These are phyloP conservation scores for Asclepias syriaca DNA, from an alignment of 257 asterid genomes.

Conservation along the genomic window DNA sequence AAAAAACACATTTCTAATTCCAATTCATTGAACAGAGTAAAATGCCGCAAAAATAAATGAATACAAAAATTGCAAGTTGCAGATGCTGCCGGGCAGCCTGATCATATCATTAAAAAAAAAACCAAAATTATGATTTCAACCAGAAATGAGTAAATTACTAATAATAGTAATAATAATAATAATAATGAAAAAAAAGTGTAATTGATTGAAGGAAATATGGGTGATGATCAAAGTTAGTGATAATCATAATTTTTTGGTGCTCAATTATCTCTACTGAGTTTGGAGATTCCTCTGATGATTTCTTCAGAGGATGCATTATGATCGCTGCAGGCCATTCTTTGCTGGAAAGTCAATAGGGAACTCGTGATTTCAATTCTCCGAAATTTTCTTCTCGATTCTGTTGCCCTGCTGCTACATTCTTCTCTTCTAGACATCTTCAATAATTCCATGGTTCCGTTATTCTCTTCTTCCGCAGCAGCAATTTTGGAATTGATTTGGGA, in stretches of 20 bases:
- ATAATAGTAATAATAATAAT: too few relatives aligned
- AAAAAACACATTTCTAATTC: not conserved
- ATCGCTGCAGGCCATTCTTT: not conserved
- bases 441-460: not conserved
- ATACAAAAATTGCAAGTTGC: too few relatives aligned
- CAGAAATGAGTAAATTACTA: not conserved
- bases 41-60: not conserved
- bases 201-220: too few relatives aligned
- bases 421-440: slow-evolving; percentile 11
- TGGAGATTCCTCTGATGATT: slow-evolving; percentile 12
- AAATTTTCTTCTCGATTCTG: not conserved
- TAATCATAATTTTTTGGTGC: too few relatives aligned
- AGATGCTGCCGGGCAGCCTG: not conserved
- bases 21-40: not conserved
- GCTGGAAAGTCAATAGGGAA: slow-evolving; percentile 11
- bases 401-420: not conserved
- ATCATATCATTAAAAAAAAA: not conserved
- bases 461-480: not conserved
- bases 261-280: slow-evolving; percentile 13
- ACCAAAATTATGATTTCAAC: not conserved
- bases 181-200: too few relatives aligned
- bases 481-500: slow-evolving; percentile 3
- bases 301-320: slow-evolving; percentile 10
- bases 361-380: not conserved
- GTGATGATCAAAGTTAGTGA: not conserved